Conservation (phyloP, 176 grass and related monocot genomes). For the Carex pumila region DNA sequence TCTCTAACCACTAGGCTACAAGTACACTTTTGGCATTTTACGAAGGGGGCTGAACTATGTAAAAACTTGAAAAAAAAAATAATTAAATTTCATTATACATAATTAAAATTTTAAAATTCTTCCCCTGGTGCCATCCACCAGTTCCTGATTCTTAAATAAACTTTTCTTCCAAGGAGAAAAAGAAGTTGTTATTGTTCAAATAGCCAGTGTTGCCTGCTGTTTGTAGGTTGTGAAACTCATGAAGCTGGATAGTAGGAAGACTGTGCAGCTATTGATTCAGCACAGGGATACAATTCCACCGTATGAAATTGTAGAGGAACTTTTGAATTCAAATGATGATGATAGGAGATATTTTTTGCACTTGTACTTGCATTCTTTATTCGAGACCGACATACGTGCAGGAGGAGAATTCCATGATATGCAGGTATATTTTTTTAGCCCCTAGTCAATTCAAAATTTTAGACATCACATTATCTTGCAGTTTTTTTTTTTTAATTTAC, state of each 20-base stretch:
- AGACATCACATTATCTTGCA: neutral
- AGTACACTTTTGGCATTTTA: too few relatives aligned
- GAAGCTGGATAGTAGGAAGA: slow-evolving; percentile 72
- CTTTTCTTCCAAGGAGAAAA: neutral
- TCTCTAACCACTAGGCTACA: too few relatives aligned
- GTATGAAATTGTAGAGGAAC: slow-evolving; percentile 68
- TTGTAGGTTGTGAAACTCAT: slow-evolving; percentile 82
- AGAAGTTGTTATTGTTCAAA: neutral
- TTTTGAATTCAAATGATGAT: slow-evolving; percentile 54
- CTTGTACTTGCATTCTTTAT: slow-evolving; percentile 87
- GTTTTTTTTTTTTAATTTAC: neutral
- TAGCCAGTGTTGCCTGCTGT: neutral
- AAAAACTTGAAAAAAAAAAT: too few relatives aligned
- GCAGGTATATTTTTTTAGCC: slow-evolving; percentile 50
- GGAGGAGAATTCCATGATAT: slow-evolving; percentile 95
- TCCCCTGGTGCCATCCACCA: neutral
- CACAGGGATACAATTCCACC: slow-evolving; percentile 73
- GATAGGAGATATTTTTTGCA: slow-evolving; percentile 72
- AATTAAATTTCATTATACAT: too few relatives aligned
- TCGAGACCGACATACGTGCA: slow-evolving; percentile 76
- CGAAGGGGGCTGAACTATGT: too few relatives aligned
- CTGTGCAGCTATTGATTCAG: slow-evolving; percentile 72
- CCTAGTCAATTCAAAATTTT: slow-evolving; percentile 4
- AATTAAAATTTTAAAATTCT: too few relatives aligned
- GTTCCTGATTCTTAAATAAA: neutral